Evolutionary conservation across 2,329 filamentous ascomycete genomes (phyloP).

Genomic region (Corinectria fuckeliana): DNA sequence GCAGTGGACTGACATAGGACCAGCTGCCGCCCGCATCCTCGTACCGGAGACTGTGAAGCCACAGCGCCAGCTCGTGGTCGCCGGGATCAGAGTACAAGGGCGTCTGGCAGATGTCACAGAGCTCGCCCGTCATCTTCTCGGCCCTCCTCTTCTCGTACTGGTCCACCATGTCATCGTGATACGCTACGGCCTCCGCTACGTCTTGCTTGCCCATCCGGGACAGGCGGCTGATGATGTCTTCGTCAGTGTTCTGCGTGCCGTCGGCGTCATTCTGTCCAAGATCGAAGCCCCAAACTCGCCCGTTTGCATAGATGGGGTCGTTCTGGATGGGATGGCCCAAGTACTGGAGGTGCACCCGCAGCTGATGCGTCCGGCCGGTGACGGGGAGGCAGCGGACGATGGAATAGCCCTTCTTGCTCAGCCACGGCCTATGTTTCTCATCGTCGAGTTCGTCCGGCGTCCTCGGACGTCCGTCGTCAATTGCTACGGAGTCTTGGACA

Average conservation of each 20-base stretch:
- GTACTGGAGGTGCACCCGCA: constrained; percentile 93
- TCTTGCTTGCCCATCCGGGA: constrained; percentile 94
- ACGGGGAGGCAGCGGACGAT: constrained; percentile 93
- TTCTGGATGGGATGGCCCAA: constrained; percentile 95
- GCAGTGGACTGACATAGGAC: constrained; percentile 86
- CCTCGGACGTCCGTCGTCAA: constrained; percentile 32
- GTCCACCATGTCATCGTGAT: constrained; percentile 93
- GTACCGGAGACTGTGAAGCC: constrained; percentile 91
- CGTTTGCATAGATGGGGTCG: constrained; percentile 97
- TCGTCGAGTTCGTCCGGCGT: constrained; percentile 33
- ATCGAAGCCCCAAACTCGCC: constrained; percentile 84
- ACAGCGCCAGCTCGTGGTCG: constrained; percentile 87
- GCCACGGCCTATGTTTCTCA: constrained; percentile 47
- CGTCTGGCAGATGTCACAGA: constrained; percentile 83
- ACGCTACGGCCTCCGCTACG: constrained; percentile 86
- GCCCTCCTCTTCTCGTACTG: constrained; percentile 89
- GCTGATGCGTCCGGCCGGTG: constrained; percentile 92
- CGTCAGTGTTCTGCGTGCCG: constrained; percentile 75
- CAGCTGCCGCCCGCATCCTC: constrained; percentile 82
- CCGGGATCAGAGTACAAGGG: constrained; percentile 94
- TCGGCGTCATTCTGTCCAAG: constrained; percentile 74
- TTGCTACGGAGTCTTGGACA: constrained; percentile 23
- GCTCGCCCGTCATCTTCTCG: constrained; percentile 88
- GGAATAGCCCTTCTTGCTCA: constrained; percentile 80
- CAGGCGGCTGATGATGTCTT: constrained; percentile 86